These are phyloP conservation scores for Colletotrichum tropicale DNA, from an alignment of 2,329 filamentous ascomycete genomes.

Conservation along the genomic window DNA sequence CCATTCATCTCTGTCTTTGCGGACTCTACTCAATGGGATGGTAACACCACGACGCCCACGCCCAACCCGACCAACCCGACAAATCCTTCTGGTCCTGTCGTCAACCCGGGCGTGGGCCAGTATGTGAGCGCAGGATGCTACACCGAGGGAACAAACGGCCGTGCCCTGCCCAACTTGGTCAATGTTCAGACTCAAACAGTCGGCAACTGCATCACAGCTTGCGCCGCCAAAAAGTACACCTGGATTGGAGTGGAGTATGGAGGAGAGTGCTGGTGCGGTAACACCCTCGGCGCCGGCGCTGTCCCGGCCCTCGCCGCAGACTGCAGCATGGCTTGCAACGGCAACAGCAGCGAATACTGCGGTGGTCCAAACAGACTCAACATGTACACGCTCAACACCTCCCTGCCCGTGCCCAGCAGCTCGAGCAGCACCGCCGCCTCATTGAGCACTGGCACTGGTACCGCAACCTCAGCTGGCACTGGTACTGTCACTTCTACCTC, in stretches of 20 bases:
- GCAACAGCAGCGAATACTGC: conserved; percentile 39
- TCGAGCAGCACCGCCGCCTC: background rate
- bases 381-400: background rate
- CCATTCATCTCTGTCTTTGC: conserved; percentile 55
- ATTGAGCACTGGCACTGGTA: background rate
- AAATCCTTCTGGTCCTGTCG: conserved; percentile 27
- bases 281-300: conserved; percentile 29
- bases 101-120: conserved; percentile 41
- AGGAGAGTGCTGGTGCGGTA: conserved; percentile 44
- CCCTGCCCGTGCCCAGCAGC: background rate
- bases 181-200: background rate
- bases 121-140: conserved; percentile 21
- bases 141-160: conserved; percentile 24
- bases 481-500: background rate
- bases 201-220: conserved; percentile 28
- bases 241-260: conserved; percentile 44
- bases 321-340: conserved; percentile 39
- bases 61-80: conserved; percentile 11
- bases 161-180: conserved; percentile 23
- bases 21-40: conserved; percentile 32
- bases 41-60: conserved; percentile 27
- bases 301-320: conserved; percentile 31
- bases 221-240: conserved; percentile 27
- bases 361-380: conserved; percentile 32
- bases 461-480: background rate